Evolutionary conservation across 441 rosid genomes (phyloP).

Genomic region (Populus tomentosa): DNA sequence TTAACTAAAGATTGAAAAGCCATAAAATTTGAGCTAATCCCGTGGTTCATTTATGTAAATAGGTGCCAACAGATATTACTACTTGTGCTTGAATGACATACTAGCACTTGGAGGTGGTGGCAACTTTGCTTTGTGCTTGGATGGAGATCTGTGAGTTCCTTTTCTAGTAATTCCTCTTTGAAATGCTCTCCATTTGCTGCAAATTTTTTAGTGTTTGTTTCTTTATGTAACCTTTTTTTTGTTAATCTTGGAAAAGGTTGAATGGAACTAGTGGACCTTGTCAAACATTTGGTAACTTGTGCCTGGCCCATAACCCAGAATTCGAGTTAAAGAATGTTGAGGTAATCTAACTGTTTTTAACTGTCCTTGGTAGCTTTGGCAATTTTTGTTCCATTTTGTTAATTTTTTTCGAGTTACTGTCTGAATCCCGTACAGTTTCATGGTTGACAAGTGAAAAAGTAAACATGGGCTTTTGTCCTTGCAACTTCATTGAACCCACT

Average conservation of each 20-base stretch:
- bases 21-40: conserved; percentile 5
- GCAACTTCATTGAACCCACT: neutral
- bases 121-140: conserved; percentile 74
- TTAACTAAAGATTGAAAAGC: neutral
- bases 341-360: conserved; percentile 38
- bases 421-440: neutral
- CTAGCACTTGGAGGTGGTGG: conserved; percentile 91
- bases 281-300: conserved; percentile 77
- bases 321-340: conserved; percentile 80
- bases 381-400: neutral
- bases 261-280: conserved; percentile 85
- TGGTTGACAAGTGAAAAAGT: neutral
- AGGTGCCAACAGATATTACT: conserved; percentile 94
- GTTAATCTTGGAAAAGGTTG: conserved; percentile 42
- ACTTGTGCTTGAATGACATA: conserved; percentile 79
- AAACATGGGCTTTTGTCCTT: neutral
- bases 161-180: conserved; percentile 1
- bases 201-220: neutral
- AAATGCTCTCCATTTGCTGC: neutral
- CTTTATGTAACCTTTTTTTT: neutral
- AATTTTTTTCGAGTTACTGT: neutral
- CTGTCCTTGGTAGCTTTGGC: neutral
- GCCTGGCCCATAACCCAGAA: conserved; percentile 67
- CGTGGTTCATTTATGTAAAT: conserved; percentile 15
- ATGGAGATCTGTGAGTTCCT: conserved; percentile 80